A percentile compares a stretch with the other conserved stretches of the same genome.
phyloP scores from a whole-genome alignment of 1,284 basidiomycete genomes.

The Uromyces viciae-fabae region DNA sequence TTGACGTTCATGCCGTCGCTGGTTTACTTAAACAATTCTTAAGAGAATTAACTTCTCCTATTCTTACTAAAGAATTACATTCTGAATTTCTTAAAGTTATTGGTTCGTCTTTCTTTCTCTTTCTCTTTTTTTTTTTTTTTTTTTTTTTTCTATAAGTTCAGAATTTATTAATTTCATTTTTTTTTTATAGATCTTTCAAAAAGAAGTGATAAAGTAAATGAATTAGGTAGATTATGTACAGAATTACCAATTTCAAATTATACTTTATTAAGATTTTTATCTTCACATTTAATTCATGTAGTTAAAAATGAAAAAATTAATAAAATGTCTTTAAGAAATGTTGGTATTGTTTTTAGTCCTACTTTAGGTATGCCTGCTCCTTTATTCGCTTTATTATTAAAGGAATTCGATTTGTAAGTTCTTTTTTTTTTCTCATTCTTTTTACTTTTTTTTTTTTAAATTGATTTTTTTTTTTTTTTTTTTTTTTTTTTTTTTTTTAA shows the following conservation, averaged over 20 bases:
- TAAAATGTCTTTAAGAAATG: slow-evolving; percentile 99
- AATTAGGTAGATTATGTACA: slow-evolving; percentile 79
- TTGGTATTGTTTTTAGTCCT: slow-evolving; percentile 95
- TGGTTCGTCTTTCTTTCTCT: slow-evolving; percentile 61
- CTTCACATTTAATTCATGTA: slow-evolving; percentile 91
- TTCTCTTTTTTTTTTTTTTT: slow-evolving; percentile 7
- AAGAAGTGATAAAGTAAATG: slow-evolving; percentile 79
- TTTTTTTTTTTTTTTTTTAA: background rate
- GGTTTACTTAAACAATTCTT: slow-evolving; percentile 85
- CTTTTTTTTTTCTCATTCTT: background rate
- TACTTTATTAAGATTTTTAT: slow-evolving; percentile 82
- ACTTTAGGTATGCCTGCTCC: slow-evolving; percentile 87
- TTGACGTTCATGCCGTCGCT: slow-evolving; percentile 91
- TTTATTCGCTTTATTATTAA: background rate
- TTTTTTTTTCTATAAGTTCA: background rate
- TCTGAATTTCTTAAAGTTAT: slow-evolving; percentile 82
- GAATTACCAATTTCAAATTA: slow-evolving; percentile 88
- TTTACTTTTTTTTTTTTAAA: background rate
- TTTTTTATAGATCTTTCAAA: slow-evolving; percentile 61
- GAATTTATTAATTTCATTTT: background rate
- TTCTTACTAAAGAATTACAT: slow-evolving; percentile 85
- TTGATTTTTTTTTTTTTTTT: background rate
- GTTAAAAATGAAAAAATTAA: slow-evolving; percentile 83
- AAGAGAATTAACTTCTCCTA: slow-evolving; percentile 81
- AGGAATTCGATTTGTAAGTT: slow-evolving; percentile 38